Percentiles rank a stretch among this genome's conserved stretches.
phyloP scores from a whole-genome alignment of 768 basidiomycete genomes.

The Suillus americanus region DNA sequence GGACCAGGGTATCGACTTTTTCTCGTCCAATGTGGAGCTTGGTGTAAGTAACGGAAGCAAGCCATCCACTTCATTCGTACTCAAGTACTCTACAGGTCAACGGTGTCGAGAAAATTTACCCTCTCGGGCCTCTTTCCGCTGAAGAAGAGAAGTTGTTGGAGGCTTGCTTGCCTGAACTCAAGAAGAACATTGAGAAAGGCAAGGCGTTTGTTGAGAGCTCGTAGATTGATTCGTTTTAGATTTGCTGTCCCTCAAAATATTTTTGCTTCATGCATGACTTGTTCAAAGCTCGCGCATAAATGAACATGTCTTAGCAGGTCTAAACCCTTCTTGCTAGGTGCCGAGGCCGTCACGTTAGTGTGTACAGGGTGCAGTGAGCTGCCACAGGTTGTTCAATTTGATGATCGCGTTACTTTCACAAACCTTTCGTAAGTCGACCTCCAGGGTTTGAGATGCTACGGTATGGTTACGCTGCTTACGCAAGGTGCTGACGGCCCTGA shows the following conservation, averaged over 20 bases:
- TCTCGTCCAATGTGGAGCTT: conserved; percentile 92
- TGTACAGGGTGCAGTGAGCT: not conserved
- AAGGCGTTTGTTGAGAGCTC: conserved; percentile 62
- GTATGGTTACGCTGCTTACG: not conserved
- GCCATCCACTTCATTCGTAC: not conserved
- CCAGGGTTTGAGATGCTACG: not conserved
- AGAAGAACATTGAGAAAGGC: conserved; percentile 99
- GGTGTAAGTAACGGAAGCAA: conserved; percentile 55
- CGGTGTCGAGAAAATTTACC: conserved; percentile 93
- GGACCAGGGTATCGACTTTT: conserved; percentile 88
- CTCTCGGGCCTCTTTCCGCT: conserved; percentile 73
- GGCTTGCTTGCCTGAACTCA: conserved; percentile 87
- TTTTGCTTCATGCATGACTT: not conserved
- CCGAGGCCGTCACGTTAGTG: not conserved
- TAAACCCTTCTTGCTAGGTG: not conserved
- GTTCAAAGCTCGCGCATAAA: not conserved
- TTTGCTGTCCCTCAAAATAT: not conserved
- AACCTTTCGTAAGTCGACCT: not conserved
- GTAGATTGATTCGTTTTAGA: conserved; percentile 18
- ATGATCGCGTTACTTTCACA: not conserved
- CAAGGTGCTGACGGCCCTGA: not conserved
- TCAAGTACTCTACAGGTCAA: conserved; percentile 46
- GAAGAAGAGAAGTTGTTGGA: conserved; percentile 86
- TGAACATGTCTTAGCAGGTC: not conserved
- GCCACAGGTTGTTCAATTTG: not conserved